Evolutionary conservation across 805 yeast species (phyloP).

Genomic region (Cyberlindnera nakhonratchasimensis): DNA sequence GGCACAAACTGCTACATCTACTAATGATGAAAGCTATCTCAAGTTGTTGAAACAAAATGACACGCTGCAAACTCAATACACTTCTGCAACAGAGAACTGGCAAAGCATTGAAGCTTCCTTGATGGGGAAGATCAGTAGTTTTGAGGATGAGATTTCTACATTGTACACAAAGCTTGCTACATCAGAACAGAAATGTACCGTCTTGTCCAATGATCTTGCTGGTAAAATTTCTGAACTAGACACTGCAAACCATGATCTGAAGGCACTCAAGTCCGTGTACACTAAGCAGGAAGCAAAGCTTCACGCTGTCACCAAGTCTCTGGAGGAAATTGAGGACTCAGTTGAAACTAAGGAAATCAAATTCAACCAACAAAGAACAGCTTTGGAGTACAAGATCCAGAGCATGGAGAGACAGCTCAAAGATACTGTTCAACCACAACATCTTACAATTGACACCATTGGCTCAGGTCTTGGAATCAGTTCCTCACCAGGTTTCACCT

Average conservation of each 20-base stretch:
- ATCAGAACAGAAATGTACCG: slow-evolving; percentile 25
- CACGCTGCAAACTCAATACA: slow-evolving; percentile 63
- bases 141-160: slow-evolving; percentile 44
- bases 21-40: slow-evolving; percentile 37
- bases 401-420: slow-evolving; percentile 18
- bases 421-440: slow-evolving; percentile 20
- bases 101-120: slow-evolving; percentile 70
- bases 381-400: slow-evolving; percentile 21
- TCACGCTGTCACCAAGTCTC: slow-evolving; percentile 25
- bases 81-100: slow-evolving; percentile 80
- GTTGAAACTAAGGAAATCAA: slow-evolving; percentile 20
- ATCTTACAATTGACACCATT: slow-evolving; percentile 10
- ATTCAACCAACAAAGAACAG: slow-evolving; percentile 16
- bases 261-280: slow-evolving; percentile 28
- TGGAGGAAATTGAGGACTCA: slow-evolving; percentile 26
- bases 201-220: slow-evolving; percentile 31
- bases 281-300: slow-evolving; percentile 21
- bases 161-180: slow-evolving; percentile 29
- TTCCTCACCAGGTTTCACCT: slow-evolving; percentile 1
- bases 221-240: slow-evolving; percentile 26
- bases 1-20: slow-evolving; percentile 28
- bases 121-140: slow-evolving; percentile 40
- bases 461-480: background rate
- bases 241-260: slow-evolving; percentile 18
- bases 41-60: slow-evolving; percentile 48